Base-by-base conservation (phyloP, 371 early-diverging fungal species). In the Syncephalastrum monosporum region DNA sequence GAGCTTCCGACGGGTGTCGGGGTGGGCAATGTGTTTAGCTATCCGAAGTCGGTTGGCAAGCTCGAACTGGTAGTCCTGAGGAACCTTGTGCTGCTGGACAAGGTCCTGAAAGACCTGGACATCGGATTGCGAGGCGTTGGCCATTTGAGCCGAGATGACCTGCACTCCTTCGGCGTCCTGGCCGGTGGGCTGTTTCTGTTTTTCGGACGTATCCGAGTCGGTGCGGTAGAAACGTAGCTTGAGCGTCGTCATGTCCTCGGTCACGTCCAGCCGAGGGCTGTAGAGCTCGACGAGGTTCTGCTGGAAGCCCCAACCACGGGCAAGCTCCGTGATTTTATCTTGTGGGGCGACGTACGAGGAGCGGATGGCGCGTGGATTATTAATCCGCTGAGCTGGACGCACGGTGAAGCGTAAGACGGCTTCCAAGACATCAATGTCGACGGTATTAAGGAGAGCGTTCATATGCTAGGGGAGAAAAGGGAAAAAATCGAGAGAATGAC, bases 371-470 rank as follows among this genome's bases (percentile, higher is more conserved):
- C 86, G 80, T 54, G 92, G 92, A 33, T 81, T 83, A 43, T 83
- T 84, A 53, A 88, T 75, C 27, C 94, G 82, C 69, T 94, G 94
- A 12, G 93, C 92, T n/a, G 91, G 91, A 50, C 90, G 81, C 23
- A 91, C 71, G 52, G 93, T 66, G 24, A 94, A 80, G 6, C 84
- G 82, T 21, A 97, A 75, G 1, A 87, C 76, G 21, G 84, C 75
- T 61, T 86, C 83, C 25, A 92, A 72, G 19, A 94, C 77, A 57
- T 89, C 91, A 50, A 90, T 56, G 68, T 94, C 92, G 46, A 76
- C 68, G 14, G 92, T 79, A 56, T 84, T 71, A 29, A 94, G 76
- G 14, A 94, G 70, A 38, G 81, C 79, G 57, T 80, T 81, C 48
- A 92, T 69, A 66, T 90, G 90, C 92, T 91, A 64, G 10, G 52